A percentile compares a stretch with the other conserved stretches of the same genome.
phyloP scores from a whole-genome alignment of 2,329 filamentous ascomycete genomes.

The Neocucurbitaria cava region DNA sequence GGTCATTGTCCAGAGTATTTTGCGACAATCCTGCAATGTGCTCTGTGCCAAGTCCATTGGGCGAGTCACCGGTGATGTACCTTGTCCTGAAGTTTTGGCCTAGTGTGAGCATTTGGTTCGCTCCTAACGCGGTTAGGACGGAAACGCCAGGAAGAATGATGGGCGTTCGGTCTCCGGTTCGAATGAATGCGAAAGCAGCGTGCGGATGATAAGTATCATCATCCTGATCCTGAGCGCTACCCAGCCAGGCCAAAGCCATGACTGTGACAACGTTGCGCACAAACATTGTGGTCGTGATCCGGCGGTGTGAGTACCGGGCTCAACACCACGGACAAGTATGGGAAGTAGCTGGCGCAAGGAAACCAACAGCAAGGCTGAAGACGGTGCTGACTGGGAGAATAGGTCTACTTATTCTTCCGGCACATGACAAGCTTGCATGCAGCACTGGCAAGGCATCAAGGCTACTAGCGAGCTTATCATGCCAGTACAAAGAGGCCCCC shows the following conservation, averaged over 20 bases:
- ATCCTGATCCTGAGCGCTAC: slow-evolving; percentile 25
- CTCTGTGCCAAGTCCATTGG: slow-evolving; percentile 31
- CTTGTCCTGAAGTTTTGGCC: slow-evolving; percentile 60
- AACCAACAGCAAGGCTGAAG: slow-evolving; percentile 16
- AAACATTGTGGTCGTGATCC: slow-evolving; percentile 29
- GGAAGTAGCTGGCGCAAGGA: slow-evolving; percentile 9
- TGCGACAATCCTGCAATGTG: slow-evolving; percentile 52
- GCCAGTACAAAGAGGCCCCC: slow-evolving; percentile 10
- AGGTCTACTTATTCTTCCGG: slow-evolving; percentile 13
- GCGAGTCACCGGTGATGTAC: slow-evolving; percentile 52
- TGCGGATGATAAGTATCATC: slow-evolving; percentile 45
- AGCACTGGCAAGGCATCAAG: neutral
- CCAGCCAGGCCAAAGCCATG: slow-evolving; percentile 35
- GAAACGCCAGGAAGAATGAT: slow-evolving; percentile 34
- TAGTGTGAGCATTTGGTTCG: slow-evolving; percentile 59
- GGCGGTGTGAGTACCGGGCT: slow-evolving; percentile 8
- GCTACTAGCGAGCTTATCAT: neutral
- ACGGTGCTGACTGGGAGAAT: slow-evolving; percentile 2
- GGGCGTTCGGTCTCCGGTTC: slow-evolving; percentile 64
- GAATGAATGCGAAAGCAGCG: slow-evolving; percentile 61
- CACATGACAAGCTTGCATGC: slow-evolving; percentile 1
- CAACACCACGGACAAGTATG: slow-evolving; percentile 5
- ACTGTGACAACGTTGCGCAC: slow-evolving; percentile 24
- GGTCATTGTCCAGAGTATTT: slow-evolving; percentile 53
- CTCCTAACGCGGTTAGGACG: slow-evolving; percentile 61